A percentile compares a stretch with the other conserved stretches of the same genome.
These are phyloP conservation scores for Acidomyces sp. DNA, from an alignment of 495 filamentous ascomycete species.

Conservation along the genomic window DNA sequence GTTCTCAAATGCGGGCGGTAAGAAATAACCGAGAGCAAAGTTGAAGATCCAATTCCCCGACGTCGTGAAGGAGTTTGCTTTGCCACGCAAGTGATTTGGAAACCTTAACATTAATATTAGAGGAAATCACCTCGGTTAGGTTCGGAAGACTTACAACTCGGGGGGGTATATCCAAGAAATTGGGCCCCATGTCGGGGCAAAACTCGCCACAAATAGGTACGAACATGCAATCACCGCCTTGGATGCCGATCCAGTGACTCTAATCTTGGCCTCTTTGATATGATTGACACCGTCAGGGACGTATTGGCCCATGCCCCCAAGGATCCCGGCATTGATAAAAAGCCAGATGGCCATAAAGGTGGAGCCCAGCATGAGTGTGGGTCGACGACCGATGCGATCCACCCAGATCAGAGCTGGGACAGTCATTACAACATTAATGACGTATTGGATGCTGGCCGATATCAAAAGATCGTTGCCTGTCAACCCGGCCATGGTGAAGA, in stretches of 20 bases:
- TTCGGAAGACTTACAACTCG: too few species aligned
- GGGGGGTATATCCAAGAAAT: conserved; percentile 50
- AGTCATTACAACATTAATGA: conserved; percentile 47
- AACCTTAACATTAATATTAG: too few species aligned
- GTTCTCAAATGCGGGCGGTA: conserved; percentile 58
- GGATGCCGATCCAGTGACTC: conserved; percentile 23
- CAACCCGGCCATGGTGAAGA: conserved; percentile 20
- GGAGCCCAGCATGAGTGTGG: conserved; percentile 50
- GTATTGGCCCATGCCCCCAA: conserved; percentile 33
- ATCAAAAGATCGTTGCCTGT: conserved; percentile 38
- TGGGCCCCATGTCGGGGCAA: conserved; percentile 51
- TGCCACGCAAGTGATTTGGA: conserved; percentile 20
- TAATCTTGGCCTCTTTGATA: conserved; percentile 20
- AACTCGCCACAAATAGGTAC: conserved; percentile 30
- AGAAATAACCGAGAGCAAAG: conserved; percentile 67
- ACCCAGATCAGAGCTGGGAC: conserved; percentile 38
- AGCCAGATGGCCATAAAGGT: conserved; percentile 56
- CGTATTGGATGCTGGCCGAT: conserved; percentile 60
- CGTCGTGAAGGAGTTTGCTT: conserved; percentile 20
- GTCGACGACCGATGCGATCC: conserved; percentile 49
- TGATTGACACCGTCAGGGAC: conserved; percentile 21
- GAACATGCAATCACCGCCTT: conserved; percentile 31
- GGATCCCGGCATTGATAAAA: conserved; percentile 56
- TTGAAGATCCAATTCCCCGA: conserved; percentile 52
- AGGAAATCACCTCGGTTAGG: too few species aligned